These are phyloP conservation scores for Trichoderma orchidacearum DNA, from an alignment of 495 filamentous ascomycete genomes.

Conservation along the genomic window DNA sequence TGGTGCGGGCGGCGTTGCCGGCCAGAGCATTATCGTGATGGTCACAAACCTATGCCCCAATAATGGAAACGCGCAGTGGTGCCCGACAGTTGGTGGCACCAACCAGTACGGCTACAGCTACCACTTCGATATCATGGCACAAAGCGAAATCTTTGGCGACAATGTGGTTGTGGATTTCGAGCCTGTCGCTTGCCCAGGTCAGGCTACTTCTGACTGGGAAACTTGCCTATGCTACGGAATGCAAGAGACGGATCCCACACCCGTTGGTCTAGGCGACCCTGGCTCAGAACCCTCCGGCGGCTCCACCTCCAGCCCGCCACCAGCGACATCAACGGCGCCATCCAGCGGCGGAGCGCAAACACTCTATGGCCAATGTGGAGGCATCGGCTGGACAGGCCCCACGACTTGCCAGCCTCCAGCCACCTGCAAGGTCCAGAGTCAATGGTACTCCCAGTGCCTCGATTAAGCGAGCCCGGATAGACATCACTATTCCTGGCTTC, in stretches of 20 bases:
- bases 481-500: too few species aligned
- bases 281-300: background rate
- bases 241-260: background rate
- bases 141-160: conserved; percentile 21
- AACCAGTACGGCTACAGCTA: conserved; percentile 27
- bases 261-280: background rate
- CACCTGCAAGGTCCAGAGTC: background rate
- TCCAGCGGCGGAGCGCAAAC: background rate
- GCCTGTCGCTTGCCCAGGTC: conserved; percentile 16
- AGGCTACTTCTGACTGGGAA: background rate
- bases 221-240: background rate
- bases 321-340: background rate
- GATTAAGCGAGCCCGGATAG: background rate
- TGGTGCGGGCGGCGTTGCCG: conserved; percentile 18
- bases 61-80: conserved; percentile 26
- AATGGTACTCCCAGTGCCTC: background rate
- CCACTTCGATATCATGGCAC: conserved; percentile 29
- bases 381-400: background rate
- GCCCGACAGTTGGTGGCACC: conserved; percentile 12
- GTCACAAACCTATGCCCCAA: conserved; percentile 27
- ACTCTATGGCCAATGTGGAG: background rate
- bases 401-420: background rate
- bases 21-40: conserved; percentile 25
- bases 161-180: conserved; percentile 25
- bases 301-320: background rate